A percentile compares a stretch with the other conserved stretches of the same genome.
Evolutionary conservation across 352 stramenopile species (phyloP).

Genomic region (Bremia lactucae): DNA sequence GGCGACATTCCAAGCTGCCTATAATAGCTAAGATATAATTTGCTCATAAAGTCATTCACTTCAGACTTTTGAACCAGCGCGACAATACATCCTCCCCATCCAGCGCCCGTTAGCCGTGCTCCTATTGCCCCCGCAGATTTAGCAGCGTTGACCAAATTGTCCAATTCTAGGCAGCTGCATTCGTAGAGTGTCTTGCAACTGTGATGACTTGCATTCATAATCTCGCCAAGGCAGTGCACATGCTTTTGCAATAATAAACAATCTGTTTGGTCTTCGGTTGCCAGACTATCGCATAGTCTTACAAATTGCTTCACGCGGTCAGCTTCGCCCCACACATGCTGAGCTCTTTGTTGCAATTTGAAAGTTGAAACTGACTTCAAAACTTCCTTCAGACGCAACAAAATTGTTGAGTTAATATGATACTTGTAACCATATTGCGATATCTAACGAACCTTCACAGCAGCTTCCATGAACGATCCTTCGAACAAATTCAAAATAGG

Average conservation of each 20-base stretch:
- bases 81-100: constrained; percentile 77
- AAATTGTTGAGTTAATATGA: too few relatives aligned
- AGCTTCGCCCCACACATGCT: constrained; percentile 63
- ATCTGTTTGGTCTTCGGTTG: not conserved
- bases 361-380: constrained; percentile 24
- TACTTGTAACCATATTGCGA: not conserved
- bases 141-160: constrained; percentile 44
- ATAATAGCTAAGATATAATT: constrained; percentile 31
- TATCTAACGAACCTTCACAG: constrained; percentile 18
- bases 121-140: constrained; percentile 41
- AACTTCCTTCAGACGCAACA: constrained; percentile 22
- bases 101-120: constrained; percentile 65
- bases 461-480: constrained; percentile 21
- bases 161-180: constrained; percentile 63
- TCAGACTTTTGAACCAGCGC: constrained; percentile 32
- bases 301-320: constrained; percentile 47
- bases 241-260: constrained; percentile 1
- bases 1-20: constrained; percentile 4
- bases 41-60: constrained; percentile 28
- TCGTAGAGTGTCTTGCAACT: constrained; percentile 65
- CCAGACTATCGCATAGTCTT: constrained; percentile 12
- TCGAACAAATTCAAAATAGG: constrained; percentile 20
- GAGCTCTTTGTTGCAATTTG: constrained; percentile 41
- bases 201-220: constrained; percentile 62
- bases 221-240: constrained; percentile 28